Evolutionary conservation across 225 moss, liverwort and hornwort species (phyloP).

Genomic region (Pseudisothecium myosuroides): DNA sequence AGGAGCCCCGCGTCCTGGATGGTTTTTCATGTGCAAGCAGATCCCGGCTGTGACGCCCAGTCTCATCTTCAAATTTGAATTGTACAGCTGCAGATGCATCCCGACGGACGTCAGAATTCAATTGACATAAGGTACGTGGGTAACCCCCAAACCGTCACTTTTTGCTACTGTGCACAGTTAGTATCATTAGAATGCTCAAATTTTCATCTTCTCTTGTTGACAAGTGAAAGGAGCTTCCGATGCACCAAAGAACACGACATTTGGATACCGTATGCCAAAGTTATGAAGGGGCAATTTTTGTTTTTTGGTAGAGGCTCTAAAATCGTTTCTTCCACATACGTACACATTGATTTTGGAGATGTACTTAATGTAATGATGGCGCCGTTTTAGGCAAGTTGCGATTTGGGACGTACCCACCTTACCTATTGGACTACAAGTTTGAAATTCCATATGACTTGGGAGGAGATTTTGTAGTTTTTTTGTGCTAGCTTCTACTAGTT

Average conservation of each 20-base stretch:
- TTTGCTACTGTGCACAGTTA: neutral
- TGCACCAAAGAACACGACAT: accelerated
- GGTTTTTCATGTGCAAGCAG: slow-evolving; percentile 31
- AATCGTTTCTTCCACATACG: neutral
- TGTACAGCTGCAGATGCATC: slow-evolving; percentile 14
- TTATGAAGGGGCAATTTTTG: neutral
- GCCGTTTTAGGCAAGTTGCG: accelerated
- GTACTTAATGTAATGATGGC: neutral
- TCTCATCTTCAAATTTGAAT: slow-evolving; percentile 15
- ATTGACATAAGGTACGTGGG: neutral
- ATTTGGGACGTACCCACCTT: neutral
- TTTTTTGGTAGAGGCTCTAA: neutral
- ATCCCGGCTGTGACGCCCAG: slow-evolving; percentile 36
- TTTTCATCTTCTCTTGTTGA: no score
- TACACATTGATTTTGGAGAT: neutral
- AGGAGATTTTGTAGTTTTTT: no score
- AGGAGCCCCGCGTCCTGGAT: slow-evolving; percentile 21
- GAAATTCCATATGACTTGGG: no score
- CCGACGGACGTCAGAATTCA: no score
- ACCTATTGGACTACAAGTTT: accelerated
- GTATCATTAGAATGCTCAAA: no score
- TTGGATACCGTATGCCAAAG: neutral
- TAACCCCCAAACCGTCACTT: neutral
- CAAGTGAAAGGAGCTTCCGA: neutral
- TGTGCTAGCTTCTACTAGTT: no score